Conservation (phyloP, 805 yeast species). For the Hanseniaspora clermontiae region DNA sequence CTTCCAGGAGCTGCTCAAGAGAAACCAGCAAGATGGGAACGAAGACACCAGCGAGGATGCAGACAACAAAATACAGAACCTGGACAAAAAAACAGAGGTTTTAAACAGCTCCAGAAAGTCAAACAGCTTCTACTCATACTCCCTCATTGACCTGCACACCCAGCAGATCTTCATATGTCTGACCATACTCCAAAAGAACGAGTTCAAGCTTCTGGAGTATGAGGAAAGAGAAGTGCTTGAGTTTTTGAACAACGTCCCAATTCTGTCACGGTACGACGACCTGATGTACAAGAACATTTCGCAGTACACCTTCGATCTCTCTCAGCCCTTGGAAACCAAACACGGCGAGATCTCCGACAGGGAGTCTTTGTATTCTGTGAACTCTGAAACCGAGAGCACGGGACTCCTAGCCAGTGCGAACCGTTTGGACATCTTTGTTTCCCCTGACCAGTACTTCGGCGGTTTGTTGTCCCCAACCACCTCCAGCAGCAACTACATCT, state of each 20-base stretch:
- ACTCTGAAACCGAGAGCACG: neutral
- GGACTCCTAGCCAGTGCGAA: neutral
- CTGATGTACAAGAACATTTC: conserved; percentile 22
- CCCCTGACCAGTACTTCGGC: neutral
- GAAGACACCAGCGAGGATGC: neutral
- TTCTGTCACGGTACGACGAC: conserved; percentile 27
- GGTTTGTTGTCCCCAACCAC: neutral
- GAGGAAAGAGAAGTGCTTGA: conserved; percentile 85
- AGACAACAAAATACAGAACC: conserved; percentile 5
- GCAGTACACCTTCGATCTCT: neutral
- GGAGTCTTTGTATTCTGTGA: neutral
- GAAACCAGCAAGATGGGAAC: conserved; percentile 17
- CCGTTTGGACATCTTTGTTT: neutral
- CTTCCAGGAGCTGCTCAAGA: conserved; percentile 22
- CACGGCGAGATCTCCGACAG: neutral
- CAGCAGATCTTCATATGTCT: conserved; percentile 64
- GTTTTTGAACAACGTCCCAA: conserved; percentile 42
- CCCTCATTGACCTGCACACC: conserved; percentile 59
- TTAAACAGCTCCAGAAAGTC: conserved; percentile 3
- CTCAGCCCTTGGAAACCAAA: neutral
- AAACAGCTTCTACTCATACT: conserved; percentile 19
- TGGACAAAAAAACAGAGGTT: neutral
- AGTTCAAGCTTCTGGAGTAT: conserved; percentile 64
- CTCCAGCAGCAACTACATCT: neutral
- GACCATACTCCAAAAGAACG: conserved; percentile 70